Conservation (phyloP, 129 eudicot species). For the Mikania micrantha region DNA sequence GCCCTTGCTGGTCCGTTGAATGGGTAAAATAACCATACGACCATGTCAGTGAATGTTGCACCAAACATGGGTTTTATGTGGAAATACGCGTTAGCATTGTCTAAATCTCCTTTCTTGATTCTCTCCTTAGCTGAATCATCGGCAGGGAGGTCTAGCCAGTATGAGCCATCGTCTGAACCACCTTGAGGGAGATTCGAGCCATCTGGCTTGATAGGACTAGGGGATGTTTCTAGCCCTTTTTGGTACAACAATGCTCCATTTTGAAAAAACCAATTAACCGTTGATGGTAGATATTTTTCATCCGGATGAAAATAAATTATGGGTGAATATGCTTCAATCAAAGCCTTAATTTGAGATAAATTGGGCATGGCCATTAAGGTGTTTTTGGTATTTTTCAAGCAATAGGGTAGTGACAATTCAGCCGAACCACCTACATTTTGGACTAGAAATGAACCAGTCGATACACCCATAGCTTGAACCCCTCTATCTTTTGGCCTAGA, state of each 20-base stretch:
- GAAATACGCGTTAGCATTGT: constrained; percentile 39
- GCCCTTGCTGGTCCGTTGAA: constrained; percentile 62
- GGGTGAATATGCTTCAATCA: constrained; percentile 65
- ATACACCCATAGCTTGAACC: constrained; percentile 40
- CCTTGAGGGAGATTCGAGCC: constrained; percentile 75
- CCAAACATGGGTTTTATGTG: constrained; percentile 75
- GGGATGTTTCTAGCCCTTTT: constrained; percentile 50
- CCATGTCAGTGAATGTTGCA: constrained; percentile 62
- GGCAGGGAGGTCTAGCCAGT: constrained; percentile 64
- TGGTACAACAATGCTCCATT: constrained; percentile 63
- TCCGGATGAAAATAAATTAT: constrained; percentile 51
- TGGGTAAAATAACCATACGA: constrained; percentile 76
- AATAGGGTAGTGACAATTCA: constrained; percentile 23
- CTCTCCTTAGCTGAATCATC: constrained; percentile 38
- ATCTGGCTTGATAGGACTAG: constrained; percentile 34
- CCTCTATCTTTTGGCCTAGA: constrained; percentile 56
- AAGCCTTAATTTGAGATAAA: constrained; percentile 44
- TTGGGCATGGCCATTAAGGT: constrained; percentile 52
- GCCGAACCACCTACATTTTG: constrained; percentile 25
- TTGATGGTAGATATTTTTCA: constrained; percentile 54
- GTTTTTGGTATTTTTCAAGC: constrained; percentile 43
- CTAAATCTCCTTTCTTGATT: constrained; percentile 47
- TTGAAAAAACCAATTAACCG: constrained; percentile 57
- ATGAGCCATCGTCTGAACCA: constrained; percentile 49
- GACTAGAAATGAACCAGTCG: constrained; percentile 57